Conservation (phyloP, 371 early-diverging fungal species). For the Dichotomocladium elegans region DNA sequence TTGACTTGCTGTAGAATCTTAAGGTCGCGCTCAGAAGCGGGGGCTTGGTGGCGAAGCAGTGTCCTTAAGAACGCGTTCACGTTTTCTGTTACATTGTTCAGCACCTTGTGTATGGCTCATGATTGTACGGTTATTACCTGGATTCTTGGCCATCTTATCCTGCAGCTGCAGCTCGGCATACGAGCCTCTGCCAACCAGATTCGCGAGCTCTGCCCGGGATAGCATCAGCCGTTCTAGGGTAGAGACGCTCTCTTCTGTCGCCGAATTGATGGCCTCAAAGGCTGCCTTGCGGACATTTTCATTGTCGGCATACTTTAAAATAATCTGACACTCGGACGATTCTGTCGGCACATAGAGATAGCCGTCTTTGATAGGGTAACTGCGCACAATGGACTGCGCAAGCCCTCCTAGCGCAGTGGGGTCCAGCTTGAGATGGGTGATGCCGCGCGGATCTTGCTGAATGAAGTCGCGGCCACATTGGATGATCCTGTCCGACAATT, state of each 20-base stretch:
- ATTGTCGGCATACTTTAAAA: conserved; percentile 60
- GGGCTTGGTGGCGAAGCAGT: conserved; percentile 52
- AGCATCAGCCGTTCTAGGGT: conserved; percentile 73
- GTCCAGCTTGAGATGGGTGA: conserved; percentile 22
- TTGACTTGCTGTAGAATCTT: conserved; percentile 40
- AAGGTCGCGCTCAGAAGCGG: conserved; percentile 51
- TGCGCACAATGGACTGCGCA: conserved; percentile 9
- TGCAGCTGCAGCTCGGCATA: conserved; percentile 81
- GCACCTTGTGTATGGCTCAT: not conserved
- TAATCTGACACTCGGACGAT: conserved; percentile 52
- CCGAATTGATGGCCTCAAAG: conserved; percentile 75
- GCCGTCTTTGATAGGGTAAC: conserved; percentile 20
- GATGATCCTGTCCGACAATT: conserved; percentile 78
- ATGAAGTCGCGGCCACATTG: conserved; percentile 75
- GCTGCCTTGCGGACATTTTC: conserved; percentile 65
- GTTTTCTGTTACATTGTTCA: conserved; percentile 41
- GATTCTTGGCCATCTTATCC: conserved; percentile 92
- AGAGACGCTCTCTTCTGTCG: conserved; percentile 54
- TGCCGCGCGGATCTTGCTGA: conserved; percentile 42
- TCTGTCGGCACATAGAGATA: conserved; percentile 47
- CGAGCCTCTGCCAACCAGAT: conserved; percentile 70
- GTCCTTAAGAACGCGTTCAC: conserved; percentile 82
- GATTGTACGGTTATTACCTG: conserved; percentile 57
- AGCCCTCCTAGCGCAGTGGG: conserved; percentile 19
- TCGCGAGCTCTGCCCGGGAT: conserved; percentile 73